Percentiles rank a stretch among this genome's conserved stretches.
phyloP scores from a whole-genome alignment of 2,329 filamentous ascomycete genomes.

The Ophiostoma sp. region DNA sequence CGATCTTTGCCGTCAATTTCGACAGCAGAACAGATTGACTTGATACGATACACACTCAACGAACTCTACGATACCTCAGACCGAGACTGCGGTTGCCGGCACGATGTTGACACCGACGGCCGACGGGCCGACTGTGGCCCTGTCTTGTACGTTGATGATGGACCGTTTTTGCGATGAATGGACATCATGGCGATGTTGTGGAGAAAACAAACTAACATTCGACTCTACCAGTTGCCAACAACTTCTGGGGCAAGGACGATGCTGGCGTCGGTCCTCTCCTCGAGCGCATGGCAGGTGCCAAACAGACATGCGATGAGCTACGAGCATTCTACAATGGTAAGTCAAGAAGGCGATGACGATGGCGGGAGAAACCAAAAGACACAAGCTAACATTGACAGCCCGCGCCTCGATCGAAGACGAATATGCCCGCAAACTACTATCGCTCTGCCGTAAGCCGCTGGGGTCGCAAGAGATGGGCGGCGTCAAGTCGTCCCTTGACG shows the following conservation, averaged over 20 bases:
- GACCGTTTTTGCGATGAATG: neutral
- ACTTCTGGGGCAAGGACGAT: constrained; percentile 99
- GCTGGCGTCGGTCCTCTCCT: constrained; percentile 89
- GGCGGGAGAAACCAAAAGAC: too few species aligned
- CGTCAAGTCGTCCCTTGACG: constrained; percentile 80
- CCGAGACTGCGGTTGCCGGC: neutral
- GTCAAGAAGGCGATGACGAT: constrained; percentile 15
- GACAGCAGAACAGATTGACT: neutral
- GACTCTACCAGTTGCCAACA: constrained; percentile 76
- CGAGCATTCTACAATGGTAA: constrained; percentile 84
- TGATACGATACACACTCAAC: neutral
- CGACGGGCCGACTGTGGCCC: constrained; percentile 31
- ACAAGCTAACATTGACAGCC: constrained; percentile 50
- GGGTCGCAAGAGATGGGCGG: constrained; percentile 86
- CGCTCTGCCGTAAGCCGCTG: constrained; percentile 81
- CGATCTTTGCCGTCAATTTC: neutral
- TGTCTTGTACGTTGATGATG: constrained; percentile 30
- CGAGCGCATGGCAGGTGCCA: constrained; percentile 91
- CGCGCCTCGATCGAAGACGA: constrained; percentile 95
- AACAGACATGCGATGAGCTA: constrained; percentile 91
- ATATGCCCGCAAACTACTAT: constrained; percentile 85
- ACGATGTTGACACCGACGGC: constrained; percentile 29
- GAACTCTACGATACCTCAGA: neutral
- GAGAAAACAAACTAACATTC: neutral
- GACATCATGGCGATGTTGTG: neutral